Evolutionary conservation across 345 rosid genomes (phyloP), one percentile per base, ranked within the genome.

Genomic region (Linum lewisii): DNA sequence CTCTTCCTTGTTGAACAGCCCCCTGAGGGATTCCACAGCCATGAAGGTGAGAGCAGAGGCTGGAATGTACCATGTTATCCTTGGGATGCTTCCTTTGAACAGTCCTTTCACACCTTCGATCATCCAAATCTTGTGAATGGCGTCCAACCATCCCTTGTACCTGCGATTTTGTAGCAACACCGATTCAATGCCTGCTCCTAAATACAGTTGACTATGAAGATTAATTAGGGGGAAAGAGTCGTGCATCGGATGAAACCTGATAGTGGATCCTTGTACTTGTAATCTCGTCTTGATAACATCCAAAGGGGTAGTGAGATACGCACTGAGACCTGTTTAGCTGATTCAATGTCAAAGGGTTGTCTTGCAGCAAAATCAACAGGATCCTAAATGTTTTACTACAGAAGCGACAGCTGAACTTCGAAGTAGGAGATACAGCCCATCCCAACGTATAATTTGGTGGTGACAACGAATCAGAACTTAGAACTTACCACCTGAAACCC

Each of bases 41-140:
- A 91, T 91, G 87, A 91, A 91, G 11, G 89, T 91, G 16, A 91
- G 90, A 37, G 98, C 96, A 10, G 95, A 88, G 34, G 98, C 98
- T 21, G 98, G 96, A 70, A 91, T 76, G 64, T 91, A 86, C 98
- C 98, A 91, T 59, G 86, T 77, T 59, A 88, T 84, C 67, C 98
- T 80, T 21, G 98, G 96, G 65, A 91, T 65, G 73, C 98, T 91
- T 69, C 96, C 96, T 52, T 88, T 72, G 71, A 91, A 91, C 67
- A 91, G 66, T 7, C 96, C 98, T 49, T 80, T 77, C 0, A 71
- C 66, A 20, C 98, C 98, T 81, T 91, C 98, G 16, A 47, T 64
- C 67, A 42, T 73, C 87, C 83, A 88, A 62, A 84, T 84, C 68
- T 80, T 81, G 16, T 34, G 73, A 58, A 86, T 65, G 1, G 96